These are phyloP conservation scores for Uromyces viciae-fabae DNA, from an alignment of 1,284 basidiomycete species.

Conservation along the genomic window DNA sequence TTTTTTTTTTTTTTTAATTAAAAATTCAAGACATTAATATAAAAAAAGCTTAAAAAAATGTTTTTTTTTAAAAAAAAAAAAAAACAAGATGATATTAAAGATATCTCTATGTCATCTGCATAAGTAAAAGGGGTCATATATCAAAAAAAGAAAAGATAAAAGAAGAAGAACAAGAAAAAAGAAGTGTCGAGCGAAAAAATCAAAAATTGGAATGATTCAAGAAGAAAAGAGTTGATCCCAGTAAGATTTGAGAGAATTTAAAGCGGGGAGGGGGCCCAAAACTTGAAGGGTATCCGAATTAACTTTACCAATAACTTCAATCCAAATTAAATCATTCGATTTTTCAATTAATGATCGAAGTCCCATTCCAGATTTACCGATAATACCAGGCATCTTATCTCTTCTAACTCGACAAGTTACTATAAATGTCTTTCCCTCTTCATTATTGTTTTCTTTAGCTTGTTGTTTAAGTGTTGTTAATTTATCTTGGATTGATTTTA, in stretches of 20 bases:
- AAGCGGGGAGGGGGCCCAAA: background rate
- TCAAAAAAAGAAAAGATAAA: background rate
- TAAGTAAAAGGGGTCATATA: background rate
- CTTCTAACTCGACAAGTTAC: constrained; percentile 5
- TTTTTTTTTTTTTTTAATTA: no score
- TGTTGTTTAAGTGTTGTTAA: background rate
- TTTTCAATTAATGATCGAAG: constrained; percentile 15
- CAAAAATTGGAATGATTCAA: background rate
- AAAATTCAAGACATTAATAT: no score
- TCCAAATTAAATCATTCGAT: background rate
- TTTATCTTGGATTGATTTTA: background rate
- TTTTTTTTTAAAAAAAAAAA: background rate
- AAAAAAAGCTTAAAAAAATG: background rate
- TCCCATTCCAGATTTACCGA: constrained; percentile 21
- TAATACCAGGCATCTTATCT: constrained; percentile 23
- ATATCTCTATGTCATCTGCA: background rate
- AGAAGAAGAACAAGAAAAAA: background rate
- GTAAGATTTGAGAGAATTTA: constrained; percentile 1
- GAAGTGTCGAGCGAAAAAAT: background rate
- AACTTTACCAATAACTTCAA: constrained; percentile 25
- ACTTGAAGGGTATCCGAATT: constrained; percentile 5
- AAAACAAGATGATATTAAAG: background rate
- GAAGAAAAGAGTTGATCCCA: background rate
- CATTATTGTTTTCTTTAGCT: background rate
- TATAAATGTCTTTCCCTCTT: background rate